Conservation (phyloP, 1,284 basidiomycete genomes). For the Cryptococcus neoformans region DNA sequence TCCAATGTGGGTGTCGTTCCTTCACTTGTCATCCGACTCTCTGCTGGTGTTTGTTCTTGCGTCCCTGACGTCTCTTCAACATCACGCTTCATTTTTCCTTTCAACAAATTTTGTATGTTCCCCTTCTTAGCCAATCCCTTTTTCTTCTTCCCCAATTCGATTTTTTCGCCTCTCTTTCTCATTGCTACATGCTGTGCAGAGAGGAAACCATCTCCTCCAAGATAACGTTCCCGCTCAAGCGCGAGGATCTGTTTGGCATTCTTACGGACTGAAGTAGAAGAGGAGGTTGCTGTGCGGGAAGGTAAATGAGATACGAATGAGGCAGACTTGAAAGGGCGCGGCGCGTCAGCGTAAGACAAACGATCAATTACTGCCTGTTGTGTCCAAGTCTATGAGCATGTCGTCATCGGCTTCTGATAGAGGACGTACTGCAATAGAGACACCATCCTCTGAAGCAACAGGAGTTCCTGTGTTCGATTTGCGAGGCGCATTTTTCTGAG, state of each 20-base stretch:
- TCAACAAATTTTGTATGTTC: slow-evolving; percentile 16
- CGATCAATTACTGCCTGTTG: slow-evolving; percentile 32
- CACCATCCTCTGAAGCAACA: slow-evolving; percentile 23
- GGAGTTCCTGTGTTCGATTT: slow-evolving; percentile 42
- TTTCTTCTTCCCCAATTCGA: slow-evolving; percentile 43
- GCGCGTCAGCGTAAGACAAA: slow-evolving; percentile 39
- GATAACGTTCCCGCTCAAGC: slow-evolving; percentile 42
- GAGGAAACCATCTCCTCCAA: slow-evolving; percentile 43
- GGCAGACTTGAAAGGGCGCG: slow-evolving; percentile 44
- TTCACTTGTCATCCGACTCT: slow-evolving; percentile 15
- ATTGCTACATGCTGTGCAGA: slow-evolving; percentile 33
- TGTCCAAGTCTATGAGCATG: neutral
- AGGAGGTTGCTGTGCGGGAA: slow-evolving; percentile 32
- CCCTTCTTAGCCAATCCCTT: slow-evolving; percentile 23
- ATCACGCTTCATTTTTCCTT: slow-evolving; percentile 14
- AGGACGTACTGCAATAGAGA: slow-evolving; percentile 1
- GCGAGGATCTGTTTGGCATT: slow-evolving; percentile 47
- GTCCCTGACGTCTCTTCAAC: slow-evolving; percentile 10
- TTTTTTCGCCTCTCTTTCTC: slow-evolving; percentile 35
- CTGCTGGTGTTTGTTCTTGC: slow-evolving; percentile 2
- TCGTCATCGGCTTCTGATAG: neutral
- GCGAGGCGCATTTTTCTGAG: slow-evolving; percentile 15
- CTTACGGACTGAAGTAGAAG: slow-evolving; percentile 32
- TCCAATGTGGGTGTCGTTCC: slow-evolving; percentile 24
- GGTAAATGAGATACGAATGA: slow-evolving; percentile 35